Percentiles rank a stretch among this genome's conserved stretches.
Conservation (phyloP, 2,329 filamentous ascomycete genomes). For the Venturia oleaginea region DNA sequence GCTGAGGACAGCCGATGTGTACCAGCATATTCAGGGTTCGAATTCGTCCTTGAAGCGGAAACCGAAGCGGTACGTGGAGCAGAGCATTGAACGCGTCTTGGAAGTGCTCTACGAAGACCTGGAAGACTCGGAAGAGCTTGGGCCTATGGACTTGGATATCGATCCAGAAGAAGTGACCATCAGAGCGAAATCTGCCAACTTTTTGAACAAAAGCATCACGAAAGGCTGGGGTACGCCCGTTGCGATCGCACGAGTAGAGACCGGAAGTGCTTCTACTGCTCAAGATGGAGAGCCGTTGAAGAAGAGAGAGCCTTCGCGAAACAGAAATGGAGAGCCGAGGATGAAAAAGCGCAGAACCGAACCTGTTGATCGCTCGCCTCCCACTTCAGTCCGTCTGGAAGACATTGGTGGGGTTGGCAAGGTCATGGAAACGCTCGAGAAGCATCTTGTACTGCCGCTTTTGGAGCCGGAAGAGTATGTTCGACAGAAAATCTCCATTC, state of each 20-base stretch:
- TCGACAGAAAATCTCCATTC: slow-evolving; percentile 57
- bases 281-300: slow-evolving; percentile 28
- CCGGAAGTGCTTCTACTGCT: slow-evolving; percentile 19
- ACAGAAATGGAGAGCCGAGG: slow-evolving; percentile 56
- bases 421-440: slow-evolving; percentile 59
- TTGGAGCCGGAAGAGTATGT: slow-evolving; percentile 55
- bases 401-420: slow-evolving; percentile 71
- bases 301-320: slow-evolving; percentile 38
- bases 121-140: slow-evolving; percentile 45
- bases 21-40: slow-evolving; percentile 71
- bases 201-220: slow-evolving; percentile 58
- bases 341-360: slow-evolving; percentile 55
- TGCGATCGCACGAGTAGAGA: slow-evolving; percentile 13
- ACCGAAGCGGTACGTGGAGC: slow-evolving; percentile 73
- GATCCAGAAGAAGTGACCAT: slow-evolving; percentile 21
- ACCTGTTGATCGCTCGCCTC: slow-evolving; percentile 53
- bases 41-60: slow-evolving; percentile 80
- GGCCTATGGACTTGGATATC: slow-evolving; percentile 40
- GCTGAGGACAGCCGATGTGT: slow-evolving; percentile 50
- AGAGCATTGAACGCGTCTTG: slow-evolving; percentile 75
- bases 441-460: slow-evolving; percentile 66
- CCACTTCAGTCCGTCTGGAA: slow-evolving; percentile 56
- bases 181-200: slow-evolving; percentile 35
- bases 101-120: slow-evolving; percentile 60
- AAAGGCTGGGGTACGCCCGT: slow-evolving; percentile 41